Conservation (phyloP, 1,284 basidiomycete species). For the Ceratobasidium sp. region DNA sequence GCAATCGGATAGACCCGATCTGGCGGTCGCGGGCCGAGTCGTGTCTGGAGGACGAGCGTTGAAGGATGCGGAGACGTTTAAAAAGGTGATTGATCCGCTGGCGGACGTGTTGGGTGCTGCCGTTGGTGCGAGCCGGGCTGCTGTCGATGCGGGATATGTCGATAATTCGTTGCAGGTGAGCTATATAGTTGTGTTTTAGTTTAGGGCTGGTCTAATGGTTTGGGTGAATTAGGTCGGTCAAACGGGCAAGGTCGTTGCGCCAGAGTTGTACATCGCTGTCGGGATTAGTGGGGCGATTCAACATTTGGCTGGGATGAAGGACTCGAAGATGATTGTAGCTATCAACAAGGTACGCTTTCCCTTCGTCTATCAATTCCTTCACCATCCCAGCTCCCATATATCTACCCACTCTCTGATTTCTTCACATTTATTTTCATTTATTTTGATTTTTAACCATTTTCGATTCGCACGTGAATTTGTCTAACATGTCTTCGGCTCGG, state of each 20-base stretch:
- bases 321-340: constrained; percentile 97
- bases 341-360: constrained; percentile 85
- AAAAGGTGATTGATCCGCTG: constrained; percentile 88
- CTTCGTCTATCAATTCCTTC: background rate
- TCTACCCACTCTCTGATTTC: no score
- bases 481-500: background rate
- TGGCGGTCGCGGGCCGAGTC: constrained; percentile 88
- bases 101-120: constrained; percentile 95
- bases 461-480: background rate
- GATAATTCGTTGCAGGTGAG: constrained; percentile 91
- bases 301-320: constrained; percentile 99
- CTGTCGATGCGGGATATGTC: constrained; percentile 98
- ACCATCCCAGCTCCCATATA: no score
- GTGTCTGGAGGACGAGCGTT: constrained; percentile 97
- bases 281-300: constrained; percentile 99
- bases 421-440: background rate
- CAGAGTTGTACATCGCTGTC: constrained; percentile 94
- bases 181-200: background rate
- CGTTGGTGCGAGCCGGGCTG: constrained; percentile 96
- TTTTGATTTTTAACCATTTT: background rate
- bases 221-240: constrained; percentile 79
- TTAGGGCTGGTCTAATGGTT: no score
- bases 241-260: constrained; percentile 96
- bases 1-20: constrained; percentile 93
- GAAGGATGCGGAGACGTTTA: constrained; percentile 95